phyloP scores from a whole-genome alignment of 2,329 filamentous ascomycete species.

The Thelonectria blattea region DNA sequence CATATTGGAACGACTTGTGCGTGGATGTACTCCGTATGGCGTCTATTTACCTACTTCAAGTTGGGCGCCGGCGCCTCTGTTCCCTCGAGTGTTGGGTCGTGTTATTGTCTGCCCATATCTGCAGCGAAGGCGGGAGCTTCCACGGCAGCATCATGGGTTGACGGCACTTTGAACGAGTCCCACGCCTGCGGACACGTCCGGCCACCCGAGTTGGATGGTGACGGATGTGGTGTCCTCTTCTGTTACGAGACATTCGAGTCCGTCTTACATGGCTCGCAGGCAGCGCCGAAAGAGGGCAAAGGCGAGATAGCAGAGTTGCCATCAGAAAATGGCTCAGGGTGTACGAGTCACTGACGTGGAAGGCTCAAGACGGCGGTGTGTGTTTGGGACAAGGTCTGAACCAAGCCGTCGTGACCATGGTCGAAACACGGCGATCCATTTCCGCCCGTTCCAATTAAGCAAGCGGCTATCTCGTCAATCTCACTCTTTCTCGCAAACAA shows the following conservation, averaged over 20 bases:
- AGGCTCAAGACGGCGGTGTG: neutral
- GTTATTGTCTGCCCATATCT: neutral
- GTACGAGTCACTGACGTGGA: neutral
- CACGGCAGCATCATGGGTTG: slow-evolving; percentile 1
- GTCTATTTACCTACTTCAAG: slow-evolving; percentile 9
- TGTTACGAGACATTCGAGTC: neutral
- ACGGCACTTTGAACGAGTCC: neutral
- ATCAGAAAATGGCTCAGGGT: neutral
- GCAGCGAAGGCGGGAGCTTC: neutral
- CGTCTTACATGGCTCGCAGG: slow-evolving; percentile 4
- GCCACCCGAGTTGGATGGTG: neutral
- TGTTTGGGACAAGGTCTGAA: neutral
- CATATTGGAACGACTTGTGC: neutral
- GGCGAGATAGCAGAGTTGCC: neutral
- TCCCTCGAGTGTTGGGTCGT: neutral
- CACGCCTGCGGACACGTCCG: neutral
- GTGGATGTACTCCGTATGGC: neutral
- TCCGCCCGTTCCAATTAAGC: neutral
- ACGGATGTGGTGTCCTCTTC: neutral
- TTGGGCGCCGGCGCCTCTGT: neutral
- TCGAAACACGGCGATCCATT: neutral
- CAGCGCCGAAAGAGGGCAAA: slow-evolving; percentile 1
- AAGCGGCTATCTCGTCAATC: slow-evolving; percentile 18
- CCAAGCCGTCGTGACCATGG: neutral
- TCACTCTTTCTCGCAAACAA: neutral